Conservation (phyloP, 2,329 filamentous ascomycete genomes). For the Xylaria hypoxylon region DNA sequence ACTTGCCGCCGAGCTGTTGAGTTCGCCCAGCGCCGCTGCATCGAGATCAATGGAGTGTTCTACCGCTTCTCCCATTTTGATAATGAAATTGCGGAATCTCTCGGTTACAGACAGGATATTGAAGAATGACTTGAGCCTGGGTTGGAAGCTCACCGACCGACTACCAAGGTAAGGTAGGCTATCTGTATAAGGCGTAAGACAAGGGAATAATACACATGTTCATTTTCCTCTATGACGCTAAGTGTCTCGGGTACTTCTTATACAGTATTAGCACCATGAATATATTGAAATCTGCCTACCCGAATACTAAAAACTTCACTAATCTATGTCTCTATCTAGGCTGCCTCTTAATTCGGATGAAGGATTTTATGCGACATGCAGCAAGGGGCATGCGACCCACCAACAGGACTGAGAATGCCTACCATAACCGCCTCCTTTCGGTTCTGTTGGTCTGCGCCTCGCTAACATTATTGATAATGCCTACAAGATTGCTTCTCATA, state of each 20-base stretch:
- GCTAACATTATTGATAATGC: not conserved
- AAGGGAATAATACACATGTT: not conserved
- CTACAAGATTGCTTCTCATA: not conserved
- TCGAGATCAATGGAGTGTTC: not conserved
- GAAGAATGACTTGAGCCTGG: not conserved
- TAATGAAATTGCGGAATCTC: not conserved
- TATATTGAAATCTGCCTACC: not conserved
- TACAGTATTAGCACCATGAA: not conserved
- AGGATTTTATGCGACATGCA: not conserved
- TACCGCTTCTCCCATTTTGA: not conserved
- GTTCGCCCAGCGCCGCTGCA: not conserved
- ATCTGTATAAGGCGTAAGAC: no score
- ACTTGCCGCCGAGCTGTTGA: not conserved
- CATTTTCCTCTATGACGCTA: not conserved
- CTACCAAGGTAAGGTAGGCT: not conserved
- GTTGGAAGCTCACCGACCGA: not conserved
- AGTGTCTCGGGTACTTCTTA: not conserved
- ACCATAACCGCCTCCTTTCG: not conserved
- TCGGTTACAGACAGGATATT: not conserved
- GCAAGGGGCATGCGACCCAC: conserved; percentile 4
- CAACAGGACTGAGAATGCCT: not conserved
- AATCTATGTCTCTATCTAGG: not conserved
- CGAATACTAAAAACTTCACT: not conserved
- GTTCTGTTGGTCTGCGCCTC: not conserved
- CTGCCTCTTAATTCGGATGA: not conserved